Evolutionary conservation across 2,329 filamentous ascomycete species (phyloP).

Genomic region (Aspergillus sp.): DNA sequence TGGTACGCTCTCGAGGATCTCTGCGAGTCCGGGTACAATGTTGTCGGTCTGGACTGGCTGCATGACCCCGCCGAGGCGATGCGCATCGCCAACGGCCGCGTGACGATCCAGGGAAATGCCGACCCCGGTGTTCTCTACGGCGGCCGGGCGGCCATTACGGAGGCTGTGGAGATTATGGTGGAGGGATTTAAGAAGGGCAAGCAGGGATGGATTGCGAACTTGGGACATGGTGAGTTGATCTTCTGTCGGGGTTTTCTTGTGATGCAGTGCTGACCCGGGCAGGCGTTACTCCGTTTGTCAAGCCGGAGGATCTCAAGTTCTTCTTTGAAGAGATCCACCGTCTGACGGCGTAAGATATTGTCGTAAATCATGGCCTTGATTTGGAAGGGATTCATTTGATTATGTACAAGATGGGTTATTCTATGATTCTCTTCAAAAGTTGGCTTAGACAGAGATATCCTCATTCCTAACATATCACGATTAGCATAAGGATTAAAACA

Average conservation of each 20-base stretch:
- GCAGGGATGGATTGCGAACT: conserved; percentile 93
- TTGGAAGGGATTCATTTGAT: neutral
- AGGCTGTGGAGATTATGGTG: conserved; percentile 81
- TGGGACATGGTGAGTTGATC: conserved; percentile 76
- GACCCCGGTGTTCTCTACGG: conserved; percentile 94
- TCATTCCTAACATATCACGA: conserved; percentile 50
- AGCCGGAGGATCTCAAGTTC: conserved; percentile 89
- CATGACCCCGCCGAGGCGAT: conserved; percentile 84
- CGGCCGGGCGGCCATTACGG: conserved; percentile 74
- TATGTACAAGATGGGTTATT: conserved; percentile 7
- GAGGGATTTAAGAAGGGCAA: conserved; percentile 78
- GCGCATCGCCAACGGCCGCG: conserved; percentile 72
- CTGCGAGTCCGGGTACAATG: conserved; percentile 86
- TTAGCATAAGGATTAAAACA: conserved; percentile 7
- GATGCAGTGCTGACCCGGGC: conserved; percentile 23
- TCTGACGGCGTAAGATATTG: conserved; percentile 24
- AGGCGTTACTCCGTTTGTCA: conserved; percentile 93
- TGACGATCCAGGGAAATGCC: conserved; percentile 90
- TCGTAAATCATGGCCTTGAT: neutral
- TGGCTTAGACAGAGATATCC: conserved; percentile 53
- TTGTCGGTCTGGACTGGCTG: conserved; percentile 93
- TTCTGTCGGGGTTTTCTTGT: conserved; percentile 1
- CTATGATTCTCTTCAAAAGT: no score
- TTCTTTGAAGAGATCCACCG: conserved; percentile 92
- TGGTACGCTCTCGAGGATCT: conserved; percentile 91